phyloP scores from a whole-genome alignment of 1,139 yeast genomes.

The Hansenula sp. region DNA sequence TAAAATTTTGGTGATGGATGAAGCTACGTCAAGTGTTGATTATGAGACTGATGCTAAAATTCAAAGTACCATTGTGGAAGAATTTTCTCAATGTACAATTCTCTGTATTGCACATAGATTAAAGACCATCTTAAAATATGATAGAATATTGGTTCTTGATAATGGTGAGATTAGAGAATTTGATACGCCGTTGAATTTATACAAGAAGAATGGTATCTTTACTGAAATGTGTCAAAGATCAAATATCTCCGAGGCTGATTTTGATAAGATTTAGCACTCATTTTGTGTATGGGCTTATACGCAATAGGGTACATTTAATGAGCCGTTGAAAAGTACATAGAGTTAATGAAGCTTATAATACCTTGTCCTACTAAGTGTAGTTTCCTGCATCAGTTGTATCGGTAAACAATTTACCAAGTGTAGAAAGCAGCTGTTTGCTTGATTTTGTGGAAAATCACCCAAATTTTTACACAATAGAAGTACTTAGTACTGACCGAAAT shows the following conservation, averaged over 20 bases:
- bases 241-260: constrained; percentile 39
- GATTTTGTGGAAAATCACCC: background rate
- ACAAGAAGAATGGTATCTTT: constrained; percentile 41
- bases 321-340: no score
- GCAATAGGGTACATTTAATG: no score
- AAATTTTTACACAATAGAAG: background rate
- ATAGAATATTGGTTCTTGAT: constrained; percentile 59
- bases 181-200: constrained; percentile 48
- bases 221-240: constrained; percentile 59
- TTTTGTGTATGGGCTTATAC: no score
- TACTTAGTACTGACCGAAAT: no score
- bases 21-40: constrained; percentile 79
- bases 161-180: constrained; percentile 54
- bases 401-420: no score
- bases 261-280: constrained; percentile 8
- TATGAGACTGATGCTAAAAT: constrained; percentile 67
- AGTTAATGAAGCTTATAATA: no score
- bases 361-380: no score
- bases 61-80: constrained; percentile 55
- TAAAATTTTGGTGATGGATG: constrained; percentile 64
- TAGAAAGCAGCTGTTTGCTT: background rate
- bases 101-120: constrained; percentile 75
- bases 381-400: no score
- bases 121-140: constrained; percentile 59
- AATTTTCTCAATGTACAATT: constrained; percentile 60